A percentile compares a stretch with the other conserved stretches of the same genome.
Evolutionary conservation across 495 filamentous ascomycete species (phyloP).

Genomic region (Cudoniella acicularis): DNA sequence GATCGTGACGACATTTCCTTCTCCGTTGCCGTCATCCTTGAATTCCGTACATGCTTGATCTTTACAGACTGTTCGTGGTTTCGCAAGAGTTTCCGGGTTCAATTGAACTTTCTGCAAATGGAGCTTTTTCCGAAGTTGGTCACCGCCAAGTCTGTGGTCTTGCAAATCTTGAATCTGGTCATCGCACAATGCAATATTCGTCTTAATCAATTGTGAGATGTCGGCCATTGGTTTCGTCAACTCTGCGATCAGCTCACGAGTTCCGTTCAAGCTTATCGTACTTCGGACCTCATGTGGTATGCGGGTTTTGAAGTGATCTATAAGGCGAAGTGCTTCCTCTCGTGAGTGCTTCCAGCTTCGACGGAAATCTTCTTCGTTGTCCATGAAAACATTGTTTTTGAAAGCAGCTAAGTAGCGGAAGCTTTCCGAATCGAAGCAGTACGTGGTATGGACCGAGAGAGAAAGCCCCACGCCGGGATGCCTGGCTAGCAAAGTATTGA

Average conservation of each 20-base stretch:
- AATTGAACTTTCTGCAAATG: slow-evolving; percentile 14
- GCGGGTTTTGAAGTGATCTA: slow-evolving; percentile 26
- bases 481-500: slow-evolving; percentile 28
- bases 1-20: slow-evolving; percentile 1
- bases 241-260: slow-evolving; percentile 31
- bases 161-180: slow-evolving; percentile 24
- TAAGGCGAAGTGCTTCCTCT: slow-evolving; percentile 28
- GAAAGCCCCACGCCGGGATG: slow-evolving; percentile 25
- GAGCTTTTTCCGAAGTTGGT: slow-evolving; percentile 22
- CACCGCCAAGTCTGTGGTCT: slow-evolving; percentile 20
- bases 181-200: slow-evolving; percentile 28
- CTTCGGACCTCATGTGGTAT: slow-evolving; percentile 33
- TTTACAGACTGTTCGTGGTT: slow-evolving; percentile 19
- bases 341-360: slow-evolving; percentile 37
- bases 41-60: slow-evolving; percentile 8
- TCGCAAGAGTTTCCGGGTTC: slow-evolving; percentile 1
- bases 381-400: slow-evolving; percentile 30
- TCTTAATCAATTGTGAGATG: slow-evolving; percentile 32
- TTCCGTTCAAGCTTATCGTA: slow-evolving; percentile 37
- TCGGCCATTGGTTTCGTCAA: slow-evolving; percentile 36
- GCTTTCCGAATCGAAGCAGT: slow-evolving; percentile 45
- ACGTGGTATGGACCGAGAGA: slow-evolving; percentile 26
- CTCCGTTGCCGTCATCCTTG: slow-evolving; percentile 18
- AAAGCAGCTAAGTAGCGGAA: slow-evolving; percentile 41
- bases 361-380: slow-evolving; percentile 29